A percentile compares a stretch with the other conserved stretches of the same genome.
Evolutionary conservation across 2,329 filamentous ascomycete genomes (phyloP).

Genomic region (Scortechinia acanthostroma): DNA sequence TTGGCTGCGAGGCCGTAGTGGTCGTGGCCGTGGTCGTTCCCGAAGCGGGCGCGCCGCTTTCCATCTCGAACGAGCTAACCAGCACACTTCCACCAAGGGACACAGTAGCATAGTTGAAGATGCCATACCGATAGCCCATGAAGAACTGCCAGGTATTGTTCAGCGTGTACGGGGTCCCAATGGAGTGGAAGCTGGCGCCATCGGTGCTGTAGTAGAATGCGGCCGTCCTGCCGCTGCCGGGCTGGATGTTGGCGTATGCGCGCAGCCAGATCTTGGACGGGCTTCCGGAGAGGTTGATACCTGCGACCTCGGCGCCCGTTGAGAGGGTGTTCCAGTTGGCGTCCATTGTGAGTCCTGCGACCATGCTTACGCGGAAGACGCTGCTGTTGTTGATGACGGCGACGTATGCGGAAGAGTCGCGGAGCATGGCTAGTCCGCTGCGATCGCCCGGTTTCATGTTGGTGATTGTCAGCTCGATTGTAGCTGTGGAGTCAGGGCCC

Average conservation of each 20-base stretch:
- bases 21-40: no score
- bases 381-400: constrained; percentile 21
- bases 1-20: no score
- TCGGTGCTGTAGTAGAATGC: constrained; percentile 34
- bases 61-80: constrained; percentile 11
- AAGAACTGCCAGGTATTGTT: constrained; percentile 35
- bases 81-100: constrained; percentile 25
- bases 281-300: constrained; percentile 7
- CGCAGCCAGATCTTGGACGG: constrained; percentile 27
- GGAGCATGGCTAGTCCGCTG: constrained; percentile 26
- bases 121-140: constrained; percentile 36
- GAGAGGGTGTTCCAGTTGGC: constrained; percentile 18
- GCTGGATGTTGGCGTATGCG: constrained; percentile 21
- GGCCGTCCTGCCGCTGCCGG: constrained; percentile 14
- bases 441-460: constrained; percentile 25
- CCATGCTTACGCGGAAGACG: no score
- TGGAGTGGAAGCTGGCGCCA: constrained; percentile 22
- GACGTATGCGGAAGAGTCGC: constrained; percentile 27
- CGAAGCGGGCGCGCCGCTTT: no score
- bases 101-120: constrained; percentile 39
- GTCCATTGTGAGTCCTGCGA: no score
- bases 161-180: constrained; percentile 23
- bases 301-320: constrained; percentile 16
- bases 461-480: constrained; percentile 24
- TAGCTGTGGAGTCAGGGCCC: constrained; percentile 25